phyloP scores from a whole-genome alignment of 2,329 filamentous ascomycete species.

The Cercospora sp. region DNA sequence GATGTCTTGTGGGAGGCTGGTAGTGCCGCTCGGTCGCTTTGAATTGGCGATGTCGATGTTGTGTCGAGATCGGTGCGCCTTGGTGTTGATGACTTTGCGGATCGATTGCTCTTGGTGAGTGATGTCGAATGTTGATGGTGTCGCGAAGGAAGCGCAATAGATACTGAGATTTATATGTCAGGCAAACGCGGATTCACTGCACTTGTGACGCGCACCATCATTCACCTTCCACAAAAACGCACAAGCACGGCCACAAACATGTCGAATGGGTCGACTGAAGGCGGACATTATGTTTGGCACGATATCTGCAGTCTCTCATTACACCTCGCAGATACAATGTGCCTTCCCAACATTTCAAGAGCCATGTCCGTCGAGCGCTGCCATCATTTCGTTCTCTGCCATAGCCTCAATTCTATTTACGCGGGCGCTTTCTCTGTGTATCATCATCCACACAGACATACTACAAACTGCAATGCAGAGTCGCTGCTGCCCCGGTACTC shows the following conservation, averaged over 20 bases:
- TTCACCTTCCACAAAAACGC: not conserved
- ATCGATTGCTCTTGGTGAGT: not conserved
- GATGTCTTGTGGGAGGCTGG: too few species aligned
- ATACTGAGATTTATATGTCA: not conserved
- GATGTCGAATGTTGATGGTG: not conserved
- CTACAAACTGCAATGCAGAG: not conserved
- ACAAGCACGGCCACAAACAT: not conserved
- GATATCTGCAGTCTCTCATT: conserved; percentile 1
- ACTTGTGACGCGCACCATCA: not conserved
- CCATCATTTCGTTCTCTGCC: not conserved
- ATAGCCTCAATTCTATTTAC: not conserved
- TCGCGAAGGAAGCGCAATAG: not conserved
- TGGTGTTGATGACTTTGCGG: not conserved
- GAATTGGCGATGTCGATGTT: not conserved
- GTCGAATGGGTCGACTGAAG: not conserved
- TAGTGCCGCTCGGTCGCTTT: not conserved
- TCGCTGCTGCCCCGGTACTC: not conserved
- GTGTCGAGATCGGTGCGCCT: not conserved
- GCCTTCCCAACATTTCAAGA: not conserved
- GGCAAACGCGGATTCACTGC: not conserved
- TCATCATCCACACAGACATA: not conserved
- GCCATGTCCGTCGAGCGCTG: not conserved
- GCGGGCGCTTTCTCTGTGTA: not conserved
- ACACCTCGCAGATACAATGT: not conserved
- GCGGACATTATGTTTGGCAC: not conserved